Evolutionary conservation across 176 grass and related monocot genomes (phyloP).

Genomic region (Alopecurus myosuroides): DNA sequence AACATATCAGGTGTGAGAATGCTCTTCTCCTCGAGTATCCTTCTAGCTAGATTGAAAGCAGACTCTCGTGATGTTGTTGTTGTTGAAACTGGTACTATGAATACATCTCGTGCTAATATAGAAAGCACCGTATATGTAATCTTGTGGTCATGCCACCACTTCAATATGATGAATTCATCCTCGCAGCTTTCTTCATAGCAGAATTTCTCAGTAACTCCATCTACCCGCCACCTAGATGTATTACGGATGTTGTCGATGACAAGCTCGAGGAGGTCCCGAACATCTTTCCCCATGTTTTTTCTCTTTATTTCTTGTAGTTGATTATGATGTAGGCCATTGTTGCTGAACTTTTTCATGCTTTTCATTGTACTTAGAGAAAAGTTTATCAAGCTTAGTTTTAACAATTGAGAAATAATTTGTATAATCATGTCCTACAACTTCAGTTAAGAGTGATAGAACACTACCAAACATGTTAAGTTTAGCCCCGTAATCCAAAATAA

Average conservation of each 20-base stretch:
- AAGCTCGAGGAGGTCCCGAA: not conserved
- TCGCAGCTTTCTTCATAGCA: too few species aligned
- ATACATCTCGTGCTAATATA: not conserved
- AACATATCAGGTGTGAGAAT: too few species aligned
- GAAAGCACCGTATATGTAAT: not conserved
- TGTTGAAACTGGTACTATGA: not conserved
- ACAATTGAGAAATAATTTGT: not conserved
- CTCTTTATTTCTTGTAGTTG: not conserved
- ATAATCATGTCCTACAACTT: not conserved
- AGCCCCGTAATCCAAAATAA: not conserved
- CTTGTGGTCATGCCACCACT: not conserved
- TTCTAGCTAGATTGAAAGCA: not conserved
- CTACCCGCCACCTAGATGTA: rapidly evolving
- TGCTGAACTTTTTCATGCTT: not conserved
- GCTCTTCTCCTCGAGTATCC: not conserved
- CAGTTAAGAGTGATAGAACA: not conserved
- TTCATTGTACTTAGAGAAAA: not conserved
- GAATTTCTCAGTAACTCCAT: too few species aligned
- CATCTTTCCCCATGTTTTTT: not conserved
- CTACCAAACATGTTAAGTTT: not conserved
- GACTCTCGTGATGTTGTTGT: too few species aligned
- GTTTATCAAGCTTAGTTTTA: not conserved
- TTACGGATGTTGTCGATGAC: not conserved
- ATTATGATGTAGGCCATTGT: not conserved
- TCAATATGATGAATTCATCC: not conserved